Conservation (phyloP, 768 basidiomycete genomes). For the Lyophyllum shimeji region DNA sequence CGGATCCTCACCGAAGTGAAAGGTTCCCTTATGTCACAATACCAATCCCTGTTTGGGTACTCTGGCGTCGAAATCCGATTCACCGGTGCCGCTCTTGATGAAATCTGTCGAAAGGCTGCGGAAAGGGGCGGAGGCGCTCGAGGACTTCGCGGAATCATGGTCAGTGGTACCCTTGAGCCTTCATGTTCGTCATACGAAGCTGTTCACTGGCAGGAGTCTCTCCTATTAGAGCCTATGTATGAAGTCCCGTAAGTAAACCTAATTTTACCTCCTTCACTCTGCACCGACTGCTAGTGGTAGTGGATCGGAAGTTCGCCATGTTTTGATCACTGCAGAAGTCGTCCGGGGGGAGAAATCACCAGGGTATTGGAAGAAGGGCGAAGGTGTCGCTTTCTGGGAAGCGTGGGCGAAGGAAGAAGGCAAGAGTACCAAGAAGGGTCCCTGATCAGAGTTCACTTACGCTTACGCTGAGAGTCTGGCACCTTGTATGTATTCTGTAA, state of each 20-base stretch:
- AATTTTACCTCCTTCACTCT: conserved; percentile 1
- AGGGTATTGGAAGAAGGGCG: conserved; percentile 73
- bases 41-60: conserved; percentile 78
- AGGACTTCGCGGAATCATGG: conserved; percentile 88
- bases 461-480: neutral
- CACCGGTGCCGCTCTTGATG: conserved; percentile 75
- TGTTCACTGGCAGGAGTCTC: conserved; percentile 53
- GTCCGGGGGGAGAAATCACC: conserved; percentile 64
- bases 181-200: neutral
- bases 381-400: conserved; percentile 69
- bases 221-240: conserved; percentile 90
- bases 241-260: conserved; percentile 75
- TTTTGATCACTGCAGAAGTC: conserved; percentile 75
- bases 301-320: conserved; percentile 65
- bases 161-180: conserved; percentile 18
- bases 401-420: conserved; percentile 74
- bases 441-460: neutral
- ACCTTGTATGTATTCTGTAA: conserved; percentile 10
- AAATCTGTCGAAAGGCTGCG: conserved; percentile 76
- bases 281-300: conserved; percentile 7
- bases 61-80: conserved; percentile 88
- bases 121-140: conserved; percentile 89
- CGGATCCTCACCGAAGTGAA: conserved; percentile 92
- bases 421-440: conserved; percentile 3
- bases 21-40: conserved; percentile 90